Evolutionary conservation across 1,284 basidiomycete genomes (phyloP), one percentile per base, ranked within the genome.

Genomic region (Entoloma clypeatum): DNA sequence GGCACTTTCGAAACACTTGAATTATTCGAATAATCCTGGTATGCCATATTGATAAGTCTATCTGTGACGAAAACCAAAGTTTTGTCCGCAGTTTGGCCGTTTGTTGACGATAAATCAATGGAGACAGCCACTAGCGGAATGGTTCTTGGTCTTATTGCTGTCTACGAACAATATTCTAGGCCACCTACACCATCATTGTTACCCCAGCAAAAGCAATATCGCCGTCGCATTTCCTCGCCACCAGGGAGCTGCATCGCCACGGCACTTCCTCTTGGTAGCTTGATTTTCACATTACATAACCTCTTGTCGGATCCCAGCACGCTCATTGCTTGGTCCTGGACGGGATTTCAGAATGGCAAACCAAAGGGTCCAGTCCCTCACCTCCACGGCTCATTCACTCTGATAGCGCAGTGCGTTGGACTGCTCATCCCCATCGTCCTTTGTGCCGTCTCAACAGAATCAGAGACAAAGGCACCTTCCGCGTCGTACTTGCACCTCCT

Each of bases 291-390:
- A 9, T 54, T 94, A 0, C 89, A 95, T 56, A 85, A 80, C 24
- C 74, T 92, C 43, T 67, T 91, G 29, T 79, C 81, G 5, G 92
- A 97, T 52, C 69, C 83, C 1, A 86, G 85, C 45, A 93, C 91
- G 0, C 74, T 94, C 41, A 78, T 95, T 47, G 81, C 89, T 2
- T 95, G 90, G 88, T 83, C 86, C 1, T 96, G 92, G 91, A 86
- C 86, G 0, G 93, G 93, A 2, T 95, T 85, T 53, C 58, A 65
- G 30, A 63, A 72, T 35, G 61, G 69, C 30, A 54, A 55, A 5
- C 89, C 93, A 0, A 75, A 67, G 29, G 90, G 89, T 1, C 92
- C 91, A 1, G 63, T 82, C 7, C 83, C 91, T 2, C 79, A 89
- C 55, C 64, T 85, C 2, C 82, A 90, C 55, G 85, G 83, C 14